Conservation (phyloP, 176 grass and related monocot genomes). For the Phoenix dactylifera region DNA sequence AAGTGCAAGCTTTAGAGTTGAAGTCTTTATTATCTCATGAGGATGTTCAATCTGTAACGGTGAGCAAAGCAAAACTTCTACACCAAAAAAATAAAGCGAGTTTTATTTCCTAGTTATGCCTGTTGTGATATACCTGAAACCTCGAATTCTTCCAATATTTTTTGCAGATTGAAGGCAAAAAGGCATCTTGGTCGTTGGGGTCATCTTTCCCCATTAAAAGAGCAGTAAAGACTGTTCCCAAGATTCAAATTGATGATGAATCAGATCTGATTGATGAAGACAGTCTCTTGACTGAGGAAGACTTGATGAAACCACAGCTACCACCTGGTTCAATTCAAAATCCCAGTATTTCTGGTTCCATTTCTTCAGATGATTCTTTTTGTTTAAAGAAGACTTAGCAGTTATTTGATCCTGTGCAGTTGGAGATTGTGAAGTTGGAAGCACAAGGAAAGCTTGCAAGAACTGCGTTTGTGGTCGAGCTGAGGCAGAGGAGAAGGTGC, state of each 20-base stretch:
- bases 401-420: conserved; percentile 17
- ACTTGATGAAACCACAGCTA: conserved; percentile 87
- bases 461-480: conserved; percentile 94
- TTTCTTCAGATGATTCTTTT: no score
- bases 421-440: conserved; percentile 81
- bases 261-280: conserved; percentile 89
- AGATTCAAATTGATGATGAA: conserved; percentile 69
- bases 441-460: conserved; percentile 85
- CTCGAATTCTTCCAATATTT: not conserved
- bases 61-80: not conserved
- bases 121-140: not conserved
- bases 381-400: no score
- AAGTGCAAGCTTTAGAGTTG: conserved; percentile 48
- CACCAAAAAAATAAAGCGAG: not conserved
- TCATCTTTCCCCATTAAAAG: conserved; percentile 85
- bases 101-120: not conserved
- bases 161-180: conserved; percentile 71
- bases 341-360: no score
- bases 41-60: not conserved
- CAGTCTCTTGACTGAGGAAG: conserved; percentile 82
- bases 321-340: conserved; percentile 47
- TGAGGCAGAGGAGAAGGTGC: conserved; percentile 69
- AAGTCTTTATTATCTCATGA: conserved; percentile 8
- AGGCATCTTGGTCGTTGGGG: conserved; percentile 69
- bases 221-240: conserved; percentile 40